phyloP scores from a whole-genome alignment of 2,329 filamentous ascomycete genomes.

The Beauveria caledonica region DNA sequence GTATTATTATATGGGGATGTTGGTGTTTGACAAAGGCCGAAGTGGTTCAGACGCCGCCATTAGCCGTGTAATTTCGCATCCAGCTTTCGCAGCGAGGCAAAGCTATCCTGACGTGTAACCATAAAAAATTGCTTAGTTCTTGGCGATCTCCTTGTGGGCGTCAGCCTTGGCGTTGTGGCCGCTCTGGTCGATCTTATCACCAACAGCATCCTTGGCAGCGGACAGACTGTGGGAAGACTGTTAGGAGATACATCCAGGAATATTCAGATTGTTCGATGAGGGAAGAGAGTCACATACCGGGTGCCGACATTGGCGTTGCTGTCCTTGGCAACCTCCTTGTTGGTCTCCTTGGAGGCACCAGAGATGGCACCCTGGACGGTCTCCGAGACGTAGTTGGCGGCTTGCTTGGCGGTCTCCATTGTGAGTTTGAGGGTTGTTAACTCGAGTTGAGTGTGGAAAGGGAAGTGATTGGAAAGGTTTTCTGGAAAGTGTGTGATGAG shows the following conservation, averaged over 20 bases:
- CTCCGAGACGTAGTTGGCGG: conserved; percentile 63
- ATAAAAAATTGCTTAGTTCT: conserved; percentile 18
- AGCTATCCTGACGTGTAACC: background rate
- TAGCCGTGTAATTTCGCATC: background rate
- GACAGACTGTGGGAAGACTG: conserved; percentile 24
- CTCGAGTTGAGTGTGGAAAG: conserved; percentile 2
- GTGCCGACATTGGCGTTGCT: conserved; percentile 41
- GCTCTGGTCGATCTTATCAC: conserved; percentile 39
- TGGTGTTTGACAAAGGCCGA: background rate
- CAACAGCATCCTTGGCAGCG: conserved; percentile 41
- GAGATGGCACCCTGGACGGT: conserved; percentile 48
- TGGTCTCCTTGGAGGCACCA: conserved; percentile 58
- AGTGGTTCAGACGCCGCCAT: background rate
- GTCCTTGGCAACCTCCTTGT: conserved; percentile 63
- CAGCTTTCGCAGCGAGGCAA: background rate
- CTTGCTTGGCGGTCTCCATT: conserved; percentile 51
- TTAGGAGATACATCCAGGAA: conserved; percentile 20
- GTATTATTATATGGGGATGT: background rate
- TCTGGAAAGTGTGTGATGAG: conserved; percentile 5
- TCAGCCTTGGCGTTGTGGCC: conserved; percentile 34
- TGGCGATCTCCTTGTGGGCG: conserved; percentile 31
- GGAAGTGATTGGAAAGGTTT: background rate
- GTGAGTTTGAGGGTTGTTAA: conserved; percentile 21
- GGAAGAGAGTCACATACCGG: conserved; percentile 35
- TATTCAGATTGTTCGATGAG: background rate